Evolutionary conservation across 768 basidiomycete genomes (phyloP).

Genomic region (Mycena galericulata): DNA sequence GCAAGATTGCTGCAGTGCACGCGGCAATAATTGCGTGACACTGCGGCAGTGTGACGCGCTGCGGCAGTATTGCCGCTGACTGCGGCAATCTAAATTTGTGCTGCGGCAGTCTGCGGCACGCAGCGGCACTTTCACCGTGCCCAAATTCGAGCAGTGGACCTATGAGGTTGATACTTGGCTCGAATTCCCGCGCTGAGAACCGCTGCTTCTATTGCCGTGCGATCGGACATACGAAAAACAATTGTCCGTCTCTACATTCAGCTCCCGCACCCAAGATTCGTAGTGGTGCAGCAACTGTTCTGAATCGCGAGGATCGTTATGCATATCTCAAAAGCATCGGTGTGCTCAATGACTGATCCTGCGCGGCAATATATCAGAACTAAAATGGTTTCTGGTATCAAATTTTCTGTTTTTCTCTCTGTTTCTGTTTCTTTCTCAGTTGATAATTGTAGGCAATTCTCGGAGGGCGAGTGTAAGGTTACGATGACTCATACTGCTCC

Average conservation of each 20-base stretch:
- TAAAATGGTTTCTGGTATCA: too few species aligned
- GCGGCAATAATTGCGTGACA: too few species aligned
- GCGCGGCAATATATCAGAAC: too few species aligned
- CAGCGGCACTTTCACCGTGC: background rate
- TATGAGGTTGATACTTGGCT: slow-evolving; percentile 2
- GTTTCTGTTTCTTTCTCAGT: slow-evolving; percentile 4
- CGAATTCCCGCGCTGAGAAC: background rate
- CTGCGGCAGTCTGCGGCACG: too few species aligned
- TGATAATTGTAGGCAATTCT: slow-evolving; percentile 8
- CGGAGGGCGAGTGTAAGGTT: slow-evolving; percentile 18
- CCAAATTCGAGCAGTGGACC: slow-evolving; percentile 7
- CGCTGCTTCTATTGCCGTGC: background rate
- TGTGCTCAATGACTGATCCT: background rate
- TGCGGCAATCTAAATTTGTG: too few species aligned
- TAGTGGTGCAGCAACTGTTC: background rate
- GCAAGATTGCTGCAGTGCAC: too few species aligned
- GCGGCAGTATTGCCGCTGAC: too few species aligned
- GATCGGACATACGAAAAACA: background rate
- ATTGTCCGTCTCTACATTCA: background rate
- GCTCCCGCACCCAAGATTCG: background rate
- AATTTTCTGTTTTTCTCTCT: too few species aligned
- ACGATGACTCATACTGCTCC: background rate
- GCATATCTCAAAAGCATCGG: background rate
- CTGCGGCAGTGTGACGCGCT: too few species aligned
- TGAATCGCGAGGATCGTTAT: background rate